Evolutionary conservation across 257 asterid species (phyloP).

Genomic region (Solanum virginianum): DNA sequence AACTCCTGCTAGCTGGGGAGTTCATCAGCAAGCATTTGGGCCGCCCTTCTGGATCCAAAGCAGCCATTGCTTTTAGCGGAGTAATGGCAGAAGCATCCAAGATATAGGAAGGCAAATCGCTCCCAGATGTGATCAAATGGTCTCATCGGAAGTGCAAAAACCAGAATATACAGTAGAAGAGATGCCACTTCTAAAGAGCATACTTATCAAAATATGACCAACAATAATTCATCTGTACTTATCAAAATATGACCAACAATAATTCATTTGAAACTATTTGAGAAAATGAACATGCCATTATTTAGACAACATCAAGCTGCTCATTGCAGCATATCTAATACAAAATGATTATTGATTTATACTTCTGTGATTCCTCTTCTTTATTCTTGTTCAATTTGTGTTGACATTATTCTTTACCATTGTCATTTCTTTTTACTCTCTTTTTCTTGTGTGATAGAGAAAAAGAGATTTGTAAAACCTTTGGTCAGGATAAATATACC

Average conservation of each 20-base stretch:
- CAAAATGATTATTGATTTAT: neutral
- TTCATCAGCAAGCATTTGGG: constrained; percentile 54
- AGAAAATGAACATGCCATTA: neutral
- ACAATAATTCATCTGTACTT: neutral
- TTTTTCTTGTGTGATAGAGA: too few relatives aligned
- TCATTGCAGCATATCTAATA: neutral
- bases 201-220: neutral
- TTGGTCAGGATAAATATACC: too few relatives aligned
- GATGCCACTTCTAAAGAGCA: neutral
- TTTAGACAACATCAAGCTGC: neutral
- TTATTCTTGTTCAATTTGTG: neutral
- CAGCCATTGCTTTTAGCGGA: constrained; percentile 56
- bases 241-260: neutral
- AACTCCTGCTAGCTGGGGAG: constrained; percentile 67
- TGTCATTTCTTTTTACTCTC: too few relatives aligned
- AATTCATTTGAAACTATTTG: neutral
- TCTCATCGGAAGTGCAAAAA: neutral
- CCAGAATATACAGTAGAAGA: neutral
- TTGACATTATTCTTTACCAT: neutral
- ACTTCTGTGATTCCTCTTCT: neutral
- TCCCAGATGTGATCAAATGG: neutral
- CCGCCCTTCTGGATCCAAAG: constrained; percentile 69
- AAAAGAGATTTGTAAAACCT: too few relatives aligned
- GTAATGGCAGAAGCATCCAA: constrained; percentile 29
- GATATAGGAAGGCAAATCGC: constrained; percentile 9